These are phyloP conservation scores for Kwoniella pini DNA, from an alignment of 768 basidiomycete species.

Conservation along the genomic window DNA sequence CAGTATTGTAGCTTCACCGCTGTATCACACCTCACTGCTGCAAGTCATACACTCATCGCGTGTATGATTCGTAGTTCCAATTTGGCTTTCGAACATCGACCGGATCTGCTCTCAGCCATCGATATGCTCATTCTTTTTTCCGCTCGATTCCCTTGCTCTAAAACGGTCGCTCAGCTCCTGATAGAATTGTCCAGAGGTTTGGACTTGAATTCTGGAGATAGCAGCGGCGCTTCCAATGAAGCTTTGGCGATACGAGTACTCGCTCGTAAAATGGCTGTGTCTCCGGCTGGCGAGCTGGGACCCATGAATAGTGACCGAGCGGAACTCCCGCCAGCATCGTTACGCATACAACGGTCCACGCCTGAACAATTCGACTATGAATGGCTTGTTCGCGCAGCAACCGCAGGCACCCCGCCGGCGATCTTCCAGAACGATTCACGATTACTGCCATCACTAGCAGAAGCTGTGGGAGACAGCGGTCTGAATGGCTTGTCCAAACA, in stretches of 20 bases:
- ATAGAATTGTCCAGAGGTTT: slow-evolving; percentile 3
- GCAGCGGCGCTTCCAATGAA: slow-evolving; percentile 2
- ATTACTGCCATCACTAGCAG: background rate
- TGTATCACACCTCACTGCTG: slow-evolving; percentile 11
- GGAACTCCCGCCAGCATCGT: background rate
- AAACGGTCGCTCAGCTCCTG: slow-evolving; percentile 5
- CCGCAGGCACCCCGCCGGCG: background rate
- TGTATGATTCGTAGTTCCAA: slow-evolving; percentile 9
- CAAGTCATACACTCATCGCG: slow-evolving; percentile 17
- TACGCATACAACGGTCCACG: background rate
- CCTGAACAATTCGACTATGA: slow-evolving; percentile 13
- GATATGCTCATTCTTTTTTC: slow-evolving; percentile 13
- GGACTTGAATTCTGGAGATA: background rate
- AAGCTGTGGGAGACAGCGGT: background rate
- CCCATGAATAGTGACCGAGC: background rate
- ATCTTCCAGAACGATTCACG: background rate
- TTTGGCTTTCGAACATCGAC: slow-evolving; percentile 9
- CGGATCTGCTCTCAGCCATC: slow-evolving; percentile 10
- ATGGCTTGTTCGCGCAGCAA: slow-evolving; percentile 9
- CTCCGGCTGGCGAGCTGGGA: background rate
- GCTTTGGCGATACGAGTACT: slow-evolving; percentile 7
- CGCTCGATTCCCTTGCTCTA: slow-evolving; percentile 1
- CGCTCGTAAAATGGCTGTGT: slow-evolving; percentile 13
- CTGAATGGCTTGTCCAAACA: background rate
- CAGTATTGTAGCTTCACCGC: slow-evolving; percentile 15